Base-by-base conservation (phyloP, 345 rosid species). In the Durio zibethinus region DNA sequence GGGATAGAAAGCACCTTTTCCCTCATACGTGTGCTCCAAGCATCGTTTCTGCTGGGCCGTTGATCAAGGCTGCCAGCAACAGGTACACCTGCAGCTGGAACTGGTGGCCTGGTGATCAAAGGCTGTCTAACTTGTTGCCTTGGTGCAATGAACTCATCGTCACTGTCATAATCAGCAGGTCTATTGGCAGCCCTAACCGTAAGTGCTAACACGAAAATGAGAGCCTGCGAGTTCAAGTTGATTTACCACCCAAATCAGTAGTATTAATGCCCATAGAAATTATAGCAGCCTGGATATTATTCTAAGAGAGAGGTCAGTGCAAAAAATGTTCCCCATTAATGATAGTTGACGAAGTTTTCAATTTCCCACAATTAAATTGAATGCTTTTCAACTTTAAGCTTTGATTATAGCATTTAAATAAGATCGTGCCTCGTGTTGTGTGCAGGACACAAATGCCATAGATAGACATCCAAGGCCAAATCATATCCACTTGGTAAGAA, bases 11-110 rank as follows among this genome's bases (percentile, higher is more conserved):
- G 48, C 83, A 94, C 99, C 98, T 94, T 97, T 85, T 97, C 99
- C 80, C 95, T 88, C 99, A 97, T 91, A 15, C 98, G 94, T 77
- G 97, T 75, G 77, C 98, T 97, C 99, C 99, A 97, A 56, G 98
- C 97, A 86, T 97, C 99, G 80, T 86, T 97, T 84, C 98, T 91
- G 89, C 91, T 80, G 0, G 97, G 91, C 61, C 99, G 97, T 72
- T 91, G 90, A 82, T 97, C 99, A 77, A 86, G 84, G 78, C 93
- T 63, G 50, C 91, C 94, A 77, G 92, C 81, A 76, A 89, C 98
- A 45, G 98, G 97, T 59, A 85, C 94, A 74, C 95, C 99, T 2
- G 94, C 59, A 42, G 92, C 91, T 68, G 97, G 90, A 75, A 73
- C 81, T 4, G 92, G 86, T 53, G 89, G 93, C 57, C 97, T 86